phyloP scores from a whole-genome alignment of 2,329 filamentous ascomycete species.

The Acrocalymma vagum region DNA sequence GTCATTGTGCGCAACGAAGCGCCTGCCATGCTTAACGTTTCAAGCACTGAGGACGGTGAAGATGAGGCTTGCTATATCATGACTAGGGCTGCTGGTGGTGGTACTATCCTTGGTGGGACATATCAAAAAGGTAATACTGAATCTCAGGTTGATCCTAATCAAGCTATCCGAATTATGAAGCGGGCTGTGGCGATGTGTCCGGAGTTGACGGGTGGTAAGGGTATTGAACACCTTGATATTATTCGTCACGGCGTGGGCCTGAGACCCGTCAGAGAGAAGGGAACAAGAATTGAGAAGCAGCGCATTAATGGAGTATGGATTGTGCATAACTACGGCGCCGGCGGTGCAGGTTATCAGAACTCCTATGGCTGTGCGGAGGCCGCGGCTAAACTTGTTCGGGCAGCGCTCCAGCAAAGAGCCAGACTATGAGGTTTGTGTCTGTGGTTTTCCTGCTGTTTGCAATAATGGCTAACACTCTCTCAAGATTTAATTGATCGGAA shows the following conservation, averaged over 20 bases:
- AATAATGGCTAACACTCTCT: no score
- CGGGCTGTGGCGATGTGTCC: slow-evolving; percentile 1
- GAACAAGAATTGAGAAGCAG: slow-evolving; percentile 2
- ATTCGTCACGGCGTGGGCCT: slow-evolving; percentile 1
- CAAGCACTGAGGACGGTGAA: not conserved
- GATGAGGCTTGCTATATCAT: slow-evolving; percentile 2
- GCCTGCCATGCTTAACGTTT: not conserved
- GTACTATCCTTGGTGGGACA: slow-evolving; percentile 3
- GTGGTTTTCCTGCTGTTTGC: no score
- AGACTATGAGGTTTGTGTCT: no score
- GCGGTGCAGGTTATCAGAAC: slow-evolving; percentile 1
- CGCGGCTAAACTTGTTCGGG: slow-evolving; percentile 2
- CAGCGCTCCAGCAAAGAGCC: no score
- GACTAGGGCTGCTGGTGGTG: slow-evolving; percentile 1
- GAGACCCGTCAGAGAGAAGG: not conserved
- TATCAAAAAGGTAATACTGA: slow-evolving; percentile 1
- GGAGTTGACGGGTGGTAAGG: not conserved
- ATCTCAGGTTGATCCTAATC: not conserved
- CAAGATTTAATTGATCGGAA: no score
- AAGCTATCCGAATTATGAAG: not conserved
- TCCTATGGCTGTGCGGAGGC: slow-evolving; percentile 1
- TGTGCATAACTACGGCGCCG: slow-evolving; percentile 2
- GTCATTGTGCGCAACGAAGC: not conserved
- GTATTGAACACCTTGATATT: slow-evolving; percentile 1
- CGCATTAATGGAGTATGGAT: not conserved